Evolutionary conservation across 164 flowering plant species (phyloP).

Genomic region (Magnolia officinalis): DNA sequence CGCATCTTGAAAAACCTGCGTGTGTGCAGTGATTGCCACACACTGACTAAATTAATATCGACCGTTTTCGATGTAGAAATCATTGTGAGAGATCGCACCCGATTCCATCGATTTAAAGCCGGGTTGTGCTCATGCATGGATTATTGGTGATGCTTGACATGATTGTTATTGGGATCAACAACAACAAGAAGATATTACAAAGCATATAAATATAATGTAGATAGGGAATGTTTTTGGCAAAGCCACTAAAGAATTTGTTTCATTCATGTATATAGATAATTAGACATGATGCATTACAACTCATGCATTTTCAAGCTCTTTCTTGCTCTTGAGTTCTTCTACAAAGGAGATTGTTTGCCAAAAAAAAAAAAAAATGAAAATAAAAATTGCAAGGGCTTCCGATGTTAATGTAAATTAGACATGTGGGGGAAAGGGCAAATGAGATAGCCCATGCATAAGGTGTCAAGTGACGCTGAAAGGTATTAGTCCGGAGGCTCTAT

Average conservation of each 20-base stretch:
- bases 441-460: too few species aligned
- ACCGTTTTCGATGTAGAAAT: slow-evolving; percentile 52
- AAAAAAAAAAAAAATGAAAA: not conserved
- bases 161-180: not conserved
- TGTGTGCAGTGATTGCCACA: slow-evolving; percentile 70
- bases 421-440: too few species aligned
- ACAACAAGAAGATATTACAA: not conserved
- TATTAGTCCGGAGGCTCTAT: too few species aligned
- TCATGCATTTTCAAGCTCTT: not conserved
- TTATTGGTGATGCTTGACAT: slow-evolving; percentile 42
- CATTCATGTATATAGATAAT: not conserved
- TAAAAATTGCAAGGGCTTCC: not conserved
- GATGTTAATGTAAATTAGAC: not conserved
- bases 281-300: not conserved
- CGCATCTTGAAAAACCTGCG: slow-evolving; percentile 69
- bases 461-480: too few species aligned
- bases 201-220: not conserved
- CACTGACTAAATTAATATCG: slow-evolving; percentile 57
- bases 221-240: not conserved
- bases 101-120: slow-evolving; percentile 68
- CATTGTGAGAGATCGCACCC: slow-evolving; percentile 65
- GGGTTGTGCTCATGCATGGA: slow-evolving; percentile 73
- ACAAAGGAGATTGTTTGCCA: not conserved
- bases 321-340: not conserved
- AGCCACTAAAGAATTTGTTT: too few species aligned